These are phyloP conservation scores for Ganoderma leucocontextum DNA, from an alignment of 1,284 basidiomycete genomes.

Conservation along the genomic window DNA sequence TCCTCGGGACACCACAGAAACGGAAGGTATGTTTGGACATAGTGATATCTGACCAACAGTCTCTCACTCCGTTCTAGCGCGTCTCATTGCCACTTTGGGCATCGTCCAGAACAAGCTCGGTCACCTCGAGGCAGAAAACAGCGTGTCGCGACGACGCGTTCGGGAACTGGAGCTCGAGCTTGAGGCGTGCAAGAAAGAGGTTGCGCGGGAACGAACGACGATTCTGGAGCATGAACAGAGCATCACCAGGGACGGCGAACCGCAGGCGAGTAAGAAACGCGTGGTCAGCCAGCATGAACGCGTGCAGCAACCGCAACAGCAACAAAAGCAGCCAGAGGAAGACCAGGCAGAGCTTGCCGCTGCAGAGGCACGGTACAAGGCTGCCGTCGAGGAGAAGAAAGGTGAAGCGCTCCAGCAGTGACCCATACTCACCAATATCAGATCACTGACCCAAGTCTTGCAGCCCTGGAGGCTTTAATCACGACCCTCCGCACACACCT, in stretches of 20 bases:
- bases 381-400: constrained; percentile 86
- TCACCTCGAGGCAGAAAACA: constrained; percentile 82
- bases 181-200: constrained; percentile 78
- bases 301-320: constrained; percentile 23
- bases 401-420: constrained; percentile 52
- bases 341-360: constrained; percentile 34
- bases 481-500: constrained; percentile 76
- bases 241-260: constrained; percentile 36
- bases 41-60: not conserved
- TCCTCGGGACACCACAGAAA: constrained; percentile 58
- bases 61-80: constrained; percentile 49
- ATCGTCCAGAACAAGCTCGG: constrained; percentile 71
- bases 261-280: constrained; percentile 18
- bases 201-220: constrained; percentile 68
- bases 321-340: constrained; percentile 29
- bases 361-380: constrained; percentile 58
- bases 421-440: too few relatives aligned
- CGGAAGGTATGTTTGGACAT: constrained; percentile 57
- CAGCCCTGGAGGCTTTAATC: constrained; percentile 83
- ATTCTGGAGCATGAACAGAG: constrained; percentile 63
- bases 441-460: not conserved
- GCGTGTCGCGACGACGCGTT: constrained; percentile 78
- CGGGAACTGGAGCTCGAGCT: constrained; percentile 85
- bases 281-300: constrained; percentile 19
- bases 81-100: constrained; percentile 66